Percentiles rank a stretch among this genome's conserved stretches.
Evolutionary conservation across 305 asterid genomes (phyloP).

Genomic region (Petunia hybrid): DNA sequence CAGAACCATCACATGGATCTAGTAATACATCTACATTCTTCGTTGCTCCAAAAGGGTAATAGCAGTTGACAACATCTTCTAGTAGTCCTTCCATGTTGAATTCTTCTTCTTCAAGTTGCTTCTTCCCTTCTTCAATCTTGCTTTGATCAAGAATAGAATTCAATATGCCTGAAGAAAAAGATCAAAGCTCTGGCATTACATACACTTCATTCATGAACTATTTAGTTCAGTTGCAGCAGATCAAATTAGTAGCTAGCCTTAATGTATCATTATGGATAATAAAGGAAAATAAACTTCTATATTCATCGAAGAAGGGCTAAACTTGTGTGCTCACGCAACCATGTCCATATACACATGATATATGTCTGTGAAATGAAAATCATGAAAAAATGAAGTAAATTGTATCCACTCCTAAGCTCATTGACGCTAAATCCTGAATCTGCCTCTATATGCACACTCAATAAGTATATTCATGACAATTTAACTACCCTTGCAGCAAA

Average conservation of each 20-base stretch:
- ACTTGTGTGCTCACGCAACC: no score
- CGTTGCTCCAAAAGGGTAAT: constrained; percentile 60
- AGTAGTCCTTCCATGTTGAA: constrained; percentile 62
- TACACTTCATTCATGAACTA: not conserved
- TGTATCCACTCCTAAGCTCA: not conserved
- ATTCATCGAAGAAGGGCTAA: not conserved
- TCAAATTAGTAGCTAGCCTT: not conserved
- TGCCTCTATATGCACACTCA: not conserved
- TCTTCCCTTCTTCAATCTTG: constrained; percentile 80
- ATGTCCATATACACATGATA: not conserved
- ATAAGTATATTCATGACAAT: not conserved
- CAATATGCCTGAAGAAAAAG: constrained; percentile 53
- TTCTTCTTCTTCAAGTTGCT: constrained; percentile 74
- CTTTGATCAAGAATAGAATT: constrained; percentile 76
- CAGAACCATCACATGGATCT: constrained; percentile 68
- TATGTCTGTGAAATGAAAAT: no score
- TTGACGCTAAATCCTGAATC: not conserved
- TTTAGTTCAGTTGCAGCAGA: not conserved
- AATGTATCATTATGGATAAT: not conserved
- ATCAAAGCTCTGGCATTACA: not conserved
- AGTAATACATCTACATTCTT: constrained; percentile 77
- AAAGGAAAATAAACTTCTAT: not conserved
- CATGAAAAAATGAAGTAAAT: not conserved
- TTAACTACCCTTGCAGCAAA: not conserved
- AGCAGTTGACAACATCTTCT: constrained; percentile 74